phyloP scores from a whole-genome alignment of 2,329 filamentous ascomycete genomes.

The Penicillium sp. region DNA sequence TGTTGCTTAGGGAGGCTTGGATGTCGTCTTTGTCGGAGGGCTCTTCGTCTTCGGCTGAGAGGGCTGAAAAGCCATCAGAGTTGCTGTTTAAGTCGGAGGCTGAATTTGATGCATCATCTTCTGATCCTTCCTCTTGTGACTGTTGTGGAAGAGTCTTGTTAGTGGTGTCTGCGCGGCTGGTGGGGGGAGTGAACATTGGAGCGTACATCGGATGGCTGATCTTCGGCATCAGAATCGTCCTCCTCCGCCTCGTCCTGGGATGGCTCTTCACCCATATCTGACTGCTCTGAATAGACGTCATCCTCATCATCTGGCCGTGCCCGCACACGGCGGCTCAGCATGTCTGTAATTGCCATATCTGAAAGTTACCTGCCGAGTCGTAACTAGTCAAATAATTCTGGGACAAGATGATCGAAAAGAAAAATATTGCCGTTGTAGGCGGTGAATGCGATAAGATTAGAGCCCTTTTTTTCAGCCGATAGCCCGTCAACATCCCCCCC shows the following conservation, averaged over 20 bases:
- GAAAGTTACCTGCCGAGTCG: background rate
- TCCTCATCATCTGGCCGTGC: constrained; percentile 47
- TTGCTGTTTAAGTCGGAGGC: constrained; percentile 37
- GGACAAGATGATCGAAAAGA: constrained; percentile 12
- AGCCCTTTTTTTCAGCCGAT: constrained; percentile 20
- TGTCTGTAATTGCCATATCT: constrained; percentile 40
- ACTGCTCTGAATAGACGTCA: constrained; percentile 34
- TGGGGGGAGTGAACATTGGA: background rate
- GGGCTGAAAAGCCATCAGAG: constrained; percentile 44
- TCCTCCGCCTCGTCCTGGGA: constrained; percentile 17
- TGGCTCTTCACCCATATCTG: constrained; percentile 24
- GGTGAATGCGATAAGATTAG: constrained; percentile 29
- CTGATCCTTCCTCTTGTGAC: constrained; percentile 4
- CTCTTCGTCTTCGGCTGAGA: constrained; percentile 33
- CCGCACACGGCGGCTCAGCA: constrained; percentile 46
- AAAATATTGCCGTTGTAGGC: constrained; percentile 31
- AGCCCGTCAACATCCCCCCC: constrained; percentile 3
- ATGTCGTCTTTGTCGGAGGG: constrained; percentile 31
- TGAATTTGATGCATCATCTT: constrained; percentile 24
- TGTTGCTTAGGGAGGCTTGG: constrained; percentile 52
- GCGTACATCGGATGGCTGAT: constrained; percentile 21
- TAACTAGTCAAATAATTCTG: background rate
- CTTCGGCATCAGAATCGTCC: constrained; percentile 19
- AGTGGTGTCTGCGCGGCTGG: background rate
- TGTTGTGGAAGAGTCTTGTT: background rate